Evolutionary conservation across 495 filamentous ascomycete genomes (phyloP).

Genomic region (Xylaria intraflava): DNA sequence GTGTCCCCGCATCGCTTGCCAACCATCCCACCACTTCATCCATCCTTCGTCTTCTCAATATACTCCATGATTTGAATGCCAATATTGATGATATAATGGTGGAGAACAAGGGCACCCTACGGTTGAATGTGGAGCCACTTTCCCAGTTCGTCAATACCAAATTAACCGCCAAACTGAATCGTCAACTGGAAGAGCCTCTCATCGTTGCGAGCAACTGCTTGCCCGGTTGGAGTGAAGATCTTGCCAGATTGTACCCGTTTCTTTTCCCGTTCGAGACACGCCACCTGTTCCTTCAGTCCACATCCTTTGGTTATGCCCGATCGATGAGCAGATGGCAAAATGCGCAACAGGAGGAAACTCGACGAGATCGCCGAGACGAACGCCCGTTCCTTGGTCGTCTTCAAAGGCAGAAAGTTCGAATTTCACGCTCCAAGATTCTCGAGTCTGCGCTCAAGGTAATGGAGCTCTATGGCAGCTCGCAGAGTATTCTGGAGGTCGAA

Average conservation of each 20-base stretch:
- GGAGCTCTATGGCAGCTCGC: constrained; percentile 94
- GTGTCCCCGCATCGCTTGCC: constrained; percentile 74
- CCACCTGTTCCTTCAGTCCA: constrained; percentile 95
- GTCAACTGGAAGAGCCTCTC: constrained; percentile 94
- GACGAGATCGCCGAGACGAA: constrained; percentile 81
- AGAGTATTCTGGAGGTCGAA: constrained; percentile 93
- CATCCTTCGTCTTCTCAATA: constrained; percentile 82
- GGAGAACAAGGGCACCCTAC: constrained; percentile 67
- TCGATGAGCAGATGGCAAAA: constrained; percentile 98
- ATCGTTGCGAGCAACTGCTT: constrained; percentile 97
- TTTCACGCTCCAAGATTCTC: constrained; percentile 83
- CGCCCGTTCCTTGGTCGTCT: constrained; percentile 87
- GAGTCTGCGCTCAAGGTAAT: constrained; percentile 99
- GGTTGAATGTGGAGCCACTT: constrained; percentile 70
- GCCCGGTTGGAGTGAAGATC: constrained; percentile 92
- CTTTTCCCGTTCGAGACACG: constrained; percentile 99
- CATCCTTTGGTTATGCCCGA: constrained; percentile 94
- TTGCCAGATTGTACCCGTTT: constrained; percentile 94
- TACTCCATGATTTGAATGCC: constrained; percentile 87
- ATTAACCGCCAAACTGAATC: constrained; percentile 96
- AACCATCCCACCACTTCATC: constrained; percentile 77
- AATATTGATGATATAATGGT: constrained; percentile 94
- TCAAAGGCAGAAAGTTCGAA: constrained; percentile 95
- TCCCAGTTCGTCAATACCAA: constrained; percentile 99
- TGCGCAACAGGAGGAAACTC: constrained; percentile 72